phyloP scores from a whole-genome alignment of 1,139 yeast genomes.

The Spencermartinsiella ligniputridi region DNA sequence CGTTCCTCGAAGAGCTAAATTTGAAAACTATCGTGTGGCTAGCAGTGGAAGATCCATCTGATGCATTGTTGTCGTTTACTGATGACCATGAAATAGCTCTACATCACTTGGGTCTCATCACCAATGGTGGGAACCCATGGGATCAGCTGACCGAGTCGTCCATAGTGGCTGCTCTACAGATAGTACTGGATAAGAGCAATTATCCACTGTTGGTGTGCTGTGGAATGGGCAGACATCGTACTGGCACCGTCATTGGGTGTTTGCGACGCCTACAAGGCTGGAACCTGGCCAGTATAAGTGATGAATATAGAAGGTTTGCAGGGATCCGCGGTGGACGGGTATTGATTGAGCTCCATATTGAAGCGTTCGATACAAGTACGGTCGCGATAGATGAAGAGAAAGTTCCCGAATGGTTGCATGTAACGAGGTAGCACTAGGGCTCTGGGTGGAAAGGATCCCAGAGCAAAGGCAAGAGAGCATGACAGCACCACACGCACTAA shows the following conservation, averaged over 20 bases:
- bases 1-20: conserved; percentile 69
- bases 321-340: conserved; percentile 92
- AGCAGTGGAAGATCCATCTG: conserved; percentile 93
- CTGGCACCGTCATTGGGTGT: conserved; percentile 95
- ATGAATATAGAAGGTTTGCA: conserved; percentile 89
- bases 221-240: conserved; percentile 96
- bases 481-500: too few relatives aligned
- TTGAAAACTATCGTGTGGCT: conserved; percentile 86
- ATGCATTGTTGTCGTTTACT: conserved; percentile 77
- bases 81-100: conserved; percentile 62
- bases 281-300: conserved; percentile 91
- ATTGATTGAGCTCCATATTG: conserved; percentile 83
- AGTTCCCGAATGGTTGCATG: conserved; percentile 47
- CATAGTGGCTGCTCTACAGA: conserved; percentile 70
- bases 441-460: too few relatives aligned
- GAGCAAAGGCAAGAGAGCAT: too few relatives aligned
- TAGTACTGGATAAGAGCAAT: conserved; percentile 64
- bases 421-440: not conserved
- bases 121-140: conserved; percentile 86
- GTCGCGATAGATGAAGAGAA: conserved; percentile 47
- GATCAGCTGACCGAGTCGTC: conserved; percentile 88
- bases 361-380: conserved; percentile 63
- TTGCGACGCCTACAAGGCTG: conserved; percentile 86
- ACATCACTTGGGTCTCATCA: conserved; percentile 52
- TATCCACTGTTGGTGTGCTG: conserved; percentile 89